Conservation (phyloP, 306 rosid species). For the Hippophae rhamnoides region DNA sequence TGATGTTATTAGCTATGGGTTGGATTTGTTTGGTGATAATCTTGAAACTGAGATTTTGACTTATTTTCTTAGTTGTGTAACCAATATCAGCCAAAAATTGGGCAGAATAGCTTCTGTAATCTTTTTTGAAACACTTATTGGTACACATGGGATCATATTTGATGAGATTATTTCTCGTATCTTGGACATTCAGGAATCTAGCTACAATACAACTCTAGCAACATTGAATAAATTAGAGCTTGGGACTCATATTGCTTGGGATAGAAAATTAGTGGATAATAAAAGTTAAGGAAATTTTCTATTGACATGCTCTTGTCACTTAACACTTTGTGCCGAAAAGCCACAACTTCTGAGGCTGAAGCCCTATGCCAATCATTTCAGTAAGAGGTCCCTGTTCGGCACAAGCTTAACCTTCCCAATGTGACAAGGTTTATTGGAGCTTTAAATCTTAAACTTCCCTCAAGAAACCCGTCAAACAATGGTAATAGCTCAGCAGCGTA, state of each 20-base stretch:
- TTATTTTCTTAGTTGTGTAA: slow-evolving; percentile 61
- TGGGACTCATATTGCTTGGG: slow-evolving; percentile 41
- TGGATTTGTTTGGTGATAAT: slow-evolving; percentile 42
- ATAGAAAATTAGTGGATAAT: slow-evolving; percentile 49
- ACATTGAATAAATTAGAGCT: slow-evolving; percentile 25
- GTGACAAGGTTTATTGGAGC: slow-evolving; percentile 57
- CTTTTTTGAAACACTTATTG: slow-evolving; percentile 63
- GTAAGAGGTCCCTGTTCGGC: slow-evolving; percentile 98
- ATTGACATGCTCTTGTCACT: too few relatives aligned
- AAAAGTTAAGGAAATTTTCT: slow-evolving; percentile 41
- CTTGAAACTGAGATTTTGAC: slow-evolving; percentile 42
- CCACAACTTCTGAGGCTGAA: slow-evolving; percentile 43
- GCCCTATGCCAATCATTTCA: slow-evolving; percentile 78
- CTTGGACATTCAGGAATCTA: slow-evolving; percentile 62
- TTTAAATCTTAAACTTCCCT: too few relatives aligned
- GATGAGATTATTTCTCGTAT: slow-evolving; percentile 55
- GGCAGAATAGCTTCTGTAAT: slow-evolving; percentile 70
- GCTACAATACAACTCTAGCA: slow-evolving; percentile 48
- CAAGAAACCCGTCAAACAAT: too few relatives aligned
- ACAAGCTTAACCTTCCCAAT: slow-evolving; percentile 89
- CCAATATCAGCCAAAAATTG: slow-evolving; percentile 58
- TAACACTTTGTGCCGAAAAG: too few relatives aligned
- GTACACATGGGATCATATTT: slow-evolving; percentile 37
- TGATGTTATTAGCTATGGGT: slow-evolving; percentile 33
- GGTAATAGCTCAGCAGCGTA: slow-evolving; percentile 14